Percentiles rank a stretch among this genome's conserved stretches.
These are phyloP conservation scores for rapeseed (Brassica napus) DNA, from an alignment of 345 rosid species.

Conservation along the genomic window DNA sequence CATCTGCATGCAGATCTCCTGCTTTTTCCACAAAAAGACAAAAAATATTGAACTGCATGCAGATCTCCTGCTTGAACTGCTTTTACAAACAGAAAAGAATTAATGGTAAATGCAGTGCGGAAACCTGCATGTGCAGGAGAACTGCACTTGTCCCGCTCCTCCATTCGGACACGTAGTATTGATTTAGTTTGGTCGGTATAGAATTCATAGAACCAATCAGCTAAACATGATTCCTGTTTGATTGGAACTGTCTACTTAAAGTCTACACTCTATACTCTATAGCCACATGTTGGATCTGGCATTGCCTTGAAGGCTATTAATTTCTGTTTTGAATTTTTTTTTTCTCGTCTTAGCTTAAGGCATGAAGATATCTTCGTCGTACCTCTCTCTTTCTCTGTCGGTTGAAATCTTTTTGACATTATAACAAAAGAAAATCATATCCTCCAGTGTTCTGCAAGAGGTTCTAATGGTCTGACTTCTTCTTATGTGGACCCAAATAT, in stretches of 20 bases:
- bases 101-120: too few relatives aligned
- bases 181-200: background rate
- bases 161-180: too few relatives aligned
- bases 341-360: background rate
- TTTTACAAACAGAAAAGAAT: too few relatives aligned
- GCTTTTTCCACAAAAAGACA: too few relatives aligned
- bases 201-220: background rate
- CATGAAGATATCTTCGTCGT: constrained; percentile 27
- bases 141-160: too few relatives aligned
- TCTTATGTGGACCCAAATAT: constrained; percentile 33
- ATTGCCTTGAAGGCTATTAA: constrained; percentile 20
- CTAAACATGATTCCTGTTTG: background rate
- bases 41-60: too few relatives aligned
- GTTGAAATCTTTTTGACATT: constrained; percentile 25
- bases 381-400: constrained; percentile 37
- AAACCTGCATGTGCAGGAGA: too few relatives aligned
- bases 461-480: constrained; percentile 37
- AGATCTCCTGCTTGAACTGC: too few relatives aligned
- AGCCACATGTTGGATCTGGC: constrained; percentile 9
- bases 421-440: constrained; percentile 9
- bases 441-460: constrained; percentile 38
- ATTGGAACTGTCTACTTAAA: background rate
- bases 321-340: background rate
- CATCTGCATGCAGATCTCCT: too few relatives aligned
- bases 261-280: background rate